Conservation (phyloP, 169 alveolate species). For the Perkinsus olseni region DNA sequence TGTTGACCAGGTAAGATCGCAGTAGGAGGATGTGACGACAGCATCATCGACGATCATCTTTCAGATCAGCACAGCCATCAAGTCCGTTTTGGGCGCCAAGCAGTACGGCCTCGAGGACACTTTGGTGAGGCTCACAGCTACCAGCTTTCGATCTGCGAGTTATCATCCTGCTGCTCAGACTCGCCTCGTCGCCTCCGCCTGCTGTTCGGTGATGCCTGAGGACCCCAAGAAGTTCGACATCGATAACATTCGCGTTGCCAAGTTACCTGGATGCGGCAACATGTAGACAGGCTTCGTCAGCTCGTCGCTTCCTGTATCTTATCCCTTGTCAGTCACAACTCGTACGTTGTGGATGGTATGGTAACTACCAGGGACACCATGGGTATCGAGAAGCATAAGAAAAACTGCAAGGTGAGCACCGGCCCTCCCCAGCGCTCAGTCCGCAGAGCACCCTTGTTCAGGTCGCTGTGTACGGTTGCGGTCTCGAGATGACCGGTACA, state of each 20-base stretch:
- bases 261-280: constrained; percentile 87
- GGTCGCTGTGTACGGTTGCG: constrained; percentile 79
- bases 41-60: too few species aligned
- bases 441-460: not conserved
- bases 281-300: not conserved
- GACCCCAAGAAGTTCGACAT: constrained; percentile 81
- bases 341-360: constrained; percentile 83
- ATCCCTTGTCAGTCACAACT: constrained; percentile 48
- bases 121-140: constrained; percentile 1
- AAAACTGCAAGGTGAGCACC: constrained; percentile 81
- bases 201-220: constrained; percentile 79
- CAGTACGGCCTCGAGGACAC: constrained; percentile 42
- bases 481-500: constrained; percentile 82
- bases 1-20: not conserved
- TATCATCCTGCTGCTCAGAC: constrained; percentile 41
- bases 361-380: constrained; percentile 74
- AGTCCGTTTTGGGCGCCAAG: constrained; percentile 39
- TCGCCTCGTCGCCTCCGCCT: constrained; percentile 78
- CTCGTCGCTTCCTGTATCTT: not conserved
- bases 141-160: not conserved
- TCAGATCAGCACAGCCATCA: constrained; percentile 21
- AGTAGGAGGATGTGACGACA: too few species aligned
- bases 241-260: constrained; percentile 94
- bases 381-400: constrained; percentile 81
- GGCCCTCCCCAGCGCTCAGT: not conserved